These are phyloP conservation scores for Aspergillus olivimuriae DNA, from an alignment of 495 filamentous ascomycete genomes.

Conservation along the genomic window DNA sequence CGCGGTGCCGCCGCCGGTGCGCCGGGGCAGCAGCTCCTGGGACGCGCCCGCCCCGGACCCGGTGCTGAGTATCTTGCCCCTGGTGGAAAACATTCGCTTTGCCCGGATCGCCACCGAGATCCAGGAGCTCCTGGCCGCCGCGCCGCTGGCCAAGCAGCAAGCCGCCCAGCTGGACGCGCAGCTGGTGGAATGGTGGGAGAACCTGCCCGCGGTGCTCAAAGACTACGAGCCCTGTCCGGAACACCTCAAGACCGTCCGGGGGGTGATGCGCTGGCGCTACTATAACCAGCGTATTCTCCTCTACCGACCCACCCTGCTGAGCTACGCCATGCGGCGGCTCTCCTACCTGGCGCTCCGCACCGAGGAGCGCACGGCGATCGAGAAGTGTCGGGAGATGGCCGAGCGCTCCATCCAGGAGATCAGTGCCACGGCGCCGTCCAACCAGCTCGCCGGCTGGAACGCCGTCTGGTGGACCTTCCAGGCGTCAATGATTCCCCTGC, in stretches of 20 bases:
- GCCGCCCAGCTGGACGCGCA: slow-evolving; percentile 52
- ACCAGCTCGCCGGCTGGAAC: slow-evolving; percentile 73
- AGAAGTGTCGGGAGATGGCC: slow-evolving; percentile 57
- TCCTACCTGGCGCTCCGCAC: slow-evolving; percentile 41
- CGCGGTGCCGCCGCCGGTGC: too few relatives aligned
- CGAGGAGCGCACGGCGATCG: slow-evolving; percentile 59
- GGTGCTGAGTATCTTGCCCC: slow-evolving; percentile 42
- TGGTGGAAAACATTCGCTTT: slow-evolving; percentile 67
- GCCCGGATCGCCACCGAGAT: slow-evolving; percentile 64
- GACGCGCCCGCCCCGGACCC: too few relatives aligned
- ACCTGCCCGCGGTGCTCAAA: slow-evolving; percentile 57
- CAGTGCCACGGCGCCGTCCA: slow-evolving; percentile 48
- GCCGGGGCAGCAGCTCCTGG: too few relatives aligned
- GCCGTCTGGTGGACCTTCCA: slow-evolving; percentile 72
- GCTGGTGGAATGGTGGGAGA: slow-evolving; percentile 57
- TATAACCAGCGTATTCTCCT: slow-evolving; percentile 68
- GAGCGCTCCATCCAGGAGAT: slow-evolving; percentile 61
- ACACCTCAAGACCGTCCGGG: slow-evolving; percentile 55
- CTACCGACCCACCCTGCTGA: slow-evolving; percentile 60
- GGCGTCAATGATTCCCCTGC: slow-evolving; percentile 65
- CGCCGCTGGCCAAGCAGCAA: slow-evolving; percentile 54
- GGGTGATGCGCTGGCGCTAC: slow-evolving; percentile 70
- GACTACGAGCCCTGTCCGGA: slow-evolving; percentile 45
- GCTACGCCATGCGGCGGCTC: slow-evolving; percentile 53
- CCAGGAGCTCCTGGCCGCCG: slow-evolving; percentile 61